Conservation (phyloP, 148 eudicot species). For the Arbutus unedo region DNA sequence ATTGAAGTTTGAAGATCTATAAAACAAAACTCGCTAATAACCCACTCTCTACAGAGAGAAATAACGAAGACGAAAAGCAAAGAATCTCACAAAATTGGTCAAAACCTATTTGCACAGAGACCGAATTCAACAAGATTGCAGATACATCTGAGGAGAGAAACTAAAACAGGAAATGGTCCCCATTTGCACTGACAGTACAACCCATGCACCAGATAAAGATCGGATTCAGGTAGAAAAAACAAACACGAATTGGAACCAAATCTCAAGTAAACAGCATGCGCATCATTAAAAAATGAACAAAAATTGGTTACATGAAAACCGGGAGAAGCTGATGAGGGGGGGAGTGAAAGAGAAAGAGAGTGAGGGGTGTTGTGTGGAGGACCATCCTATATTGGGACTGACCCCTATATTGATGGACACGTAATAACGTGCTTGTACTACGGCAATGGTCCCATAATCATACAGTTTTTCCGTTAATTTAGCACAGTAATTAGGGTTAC, state of each 20-base stretch:
- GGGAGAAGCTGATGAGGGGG: background rate
- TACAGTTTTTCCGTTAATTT: slow-evolving; percentile 30
- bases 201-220: background rate
- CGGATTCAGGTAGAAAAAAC: background rate
- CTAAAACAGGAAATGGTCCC: background rate
- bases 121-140: background rate
- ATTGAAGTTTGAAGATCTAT: background rate
- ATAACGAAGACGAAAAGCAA: background rate
- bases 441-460: slow-evolving; percentile 30
- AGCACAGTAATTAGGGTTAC: slow-evolving; percentile 31
- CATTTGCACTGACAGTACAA: background rate
- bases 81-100: background rate
- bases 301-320: slow-evolving; percentile 1
- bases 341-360: background rate
- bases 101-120: background rate
- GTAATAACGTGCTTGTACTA: background rate
- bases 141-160: background rate
- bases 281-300: slow-evolving; percentile 8
- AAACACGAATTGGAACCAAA: background rate
- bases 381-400: slow-evolving; percentile 15
- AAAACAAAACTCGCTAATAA: background rate
- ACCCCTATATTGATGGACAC: background rate
- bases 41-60: background rate
- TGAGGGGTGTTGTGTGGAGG: slow-evolving; percentile 16
- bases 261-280: slow-evolving; percentile 30